A percentile compares a stretch with the other conserved stretches of the same genome.
Evolutionary conservation across 1,284 basidiomycete genomes (phyloP).

Genomic region (Chondrostereum purpureum): DNA sequence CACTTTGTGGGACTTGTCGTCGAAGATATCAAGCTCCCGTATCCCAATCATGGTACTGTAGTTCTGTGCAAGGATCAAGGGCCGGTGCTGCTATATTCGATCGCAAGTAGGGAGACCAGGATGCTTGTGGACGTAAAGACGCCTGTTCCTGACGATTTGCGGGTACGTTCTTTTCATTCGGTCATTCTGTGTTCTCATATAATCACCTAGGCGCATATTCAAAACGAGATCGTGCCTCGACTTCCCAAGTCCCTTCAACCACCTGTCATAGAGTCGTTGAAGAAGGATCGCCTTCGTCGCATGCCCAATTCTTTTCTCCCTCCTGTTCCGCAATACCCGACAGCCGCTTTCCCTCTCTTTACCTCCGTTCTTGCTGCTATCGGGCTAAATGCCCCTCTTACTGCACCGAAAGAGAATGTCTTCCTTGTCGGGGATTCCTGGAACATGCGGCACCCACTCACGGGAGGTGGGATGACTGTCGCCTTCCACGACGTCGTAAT

Average conservation of each 20-base stretch:
- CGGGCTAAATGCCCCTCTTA: neutral
- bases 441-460: slow-evolving; percentile 99
- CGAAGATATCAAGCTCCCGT: slow-evolving; percentile 70
- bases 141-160: slow-evolving; percentile 80
- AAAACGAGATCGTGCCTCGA: slow-evolving; percentile 66
- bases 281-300: slow-evolving; percentile 69
- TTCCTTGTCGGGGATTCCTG: slow-evolving; percentile 93
- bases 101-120: slow-evolving; percentile 74
- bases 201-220: slow-evolving; percentile 48
- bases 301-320: slow-evolving; percentile 98
- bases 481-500: slow-evolving; percentile 81
- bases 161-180: slow-evolving; percentile 23
- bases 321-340: slow-evolving; percentile 80
- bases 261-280: slow-evolving; percentile 57
- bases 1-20: slow-evolving; percentile 83
- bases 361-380: slow-evolving; percentile 2
- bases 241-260: slow-evolving; percentile 68
- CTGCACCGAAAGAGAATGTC: slow-evolving; percentile 47
- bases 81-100: slow-evolving; percentile 89
- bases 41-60: slow-evolving; percentile 83
- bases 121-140: slow-evolving; percentile 91
- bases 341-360: slow-evolving; percentile 29
- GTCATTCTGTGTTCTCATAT: neutral
- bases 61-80: slow-evolving; percentile 68
- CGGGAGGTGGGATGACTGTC: slow-evolving; percentile 96